Evolutionary conservation across 371 early-diverging fungal genomes (phyloP), one percentile per base, ranked within the genome.

Genomic region (Dinochytrium kinnereticum): DNA sequence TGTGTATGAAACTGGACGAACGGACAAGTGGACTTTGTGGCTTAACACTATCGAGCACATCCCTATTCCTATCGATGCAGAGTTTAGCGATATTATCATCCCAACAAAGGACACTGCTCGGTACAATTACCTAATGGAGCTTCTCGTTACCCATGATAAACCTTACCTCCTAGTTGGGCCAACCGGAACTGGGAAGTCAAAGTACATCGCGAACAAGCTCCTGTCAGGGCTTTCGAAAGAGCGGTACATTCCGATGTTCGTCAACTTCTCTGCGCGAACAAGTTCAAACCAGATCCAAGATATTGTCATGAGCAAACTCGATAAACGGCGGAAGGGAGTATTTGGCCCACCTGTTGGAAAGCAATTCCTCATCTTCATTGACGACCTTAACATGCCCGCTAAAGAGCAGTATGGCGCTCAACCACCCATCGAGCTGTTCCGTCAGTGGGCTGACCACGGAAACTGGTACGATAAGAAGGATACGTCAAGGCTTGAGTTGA

Each of bases 391-490:
- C 69, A 85, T 86, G 82, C 88, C 88, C 7, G 84, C 86, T 3
- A 88, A 86, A 59, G 88, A 88, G 76, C 77, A 80, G 39, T 88
- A 88, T 55, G 88, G 88, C 3, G 88, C 88, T 0, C 88, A 88
- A 64, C 88, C 88, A 0, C 87, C 88, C 17, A 86, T 88, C 51
- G 88, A 88, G 74, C 76, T 88, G 49, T 85, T 88, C 68, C 66
- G 88, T 15, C 88, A 88, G 61, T 87, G 81, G 80, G 75, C 78
- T 7, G 88, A 88, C 71, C 88, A 88, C 68, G 86, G 85, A 10
- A 86, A 88, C 74, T 88, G 88, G 88, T 88, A 88, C 70, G 88
- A 88, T 73, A 80, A 80, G 50, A 88, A 88, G 69, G 88, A 88
- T 68, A 86, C 87, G 0, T 80, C 87, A 13, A 70, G 70, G 31